Evolutionary conservation across 352 stramenopile genomes (phyloP).

Genomic region (Globisporangium rhizosaccharum): DNA sequence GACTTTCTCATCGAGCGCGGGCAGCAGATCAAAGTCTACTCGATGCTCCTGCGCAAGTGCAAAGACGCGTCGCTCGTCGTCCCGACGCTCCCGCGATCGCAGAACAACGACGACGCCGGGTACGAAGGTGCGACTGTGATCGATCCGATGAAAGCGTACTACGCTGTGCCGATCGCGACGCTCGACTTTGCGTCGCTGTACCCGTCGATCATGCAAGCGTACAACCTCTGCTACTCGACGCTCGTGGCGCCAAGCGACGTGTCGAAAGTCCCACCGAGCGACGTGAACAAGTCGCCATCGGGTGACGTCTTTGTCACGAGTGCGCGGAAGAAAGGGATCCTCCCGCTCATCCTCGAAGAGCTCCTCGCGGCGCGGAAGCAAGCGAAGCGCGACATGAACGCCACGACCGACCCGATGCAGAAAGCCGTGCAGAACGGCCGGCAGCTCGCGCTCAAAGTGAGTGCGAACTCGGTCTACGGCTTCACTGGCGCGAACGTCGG

Average conservation of each 20-base stretch:
- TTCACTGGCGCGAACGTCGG: constrained; percentile 98
- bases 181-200: constrained; percentile 99
- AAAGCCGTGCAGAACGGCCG: constrained; percentile 99
- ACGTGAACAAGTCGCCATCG: constrained; percentile 93
- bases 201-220: constrained; percentile 99
- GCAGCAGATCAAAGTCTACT: constrained; percentile 99
- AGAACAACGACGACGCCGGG: constrained; percentile 72
- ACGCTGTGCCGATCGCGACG: constrained; percentile 98
- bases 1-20: constrained; percentile 97
- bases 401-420: constrained; percentile 97
- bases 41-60: constrained; percentile 98
- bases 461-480: constrained; percentile 99
- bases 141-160: constrained; percentile 98
- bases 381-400: constrained; percentile 99
- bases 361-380: constrained; percentile 95
- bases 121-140: constrained; percentile 99
- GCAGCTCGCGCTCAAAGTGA: constrained; percentile 95
- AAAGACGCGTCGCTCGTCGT: constrained; percentile 93
- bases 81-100: constrained; percentile 91
- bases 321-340: constrained; percentile 96
- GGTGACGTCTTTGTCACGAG: constrained; percentile 95
- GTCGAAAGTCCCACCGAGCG: constrained; percentile 45
- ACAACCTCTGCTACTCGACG: constrained; percentile 99
- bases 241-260: constrained; percentile 84
- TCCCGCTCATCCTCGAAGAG: constrained; percentile 98